A percentile compares a stretch with the other conserved stretches of the same genome.
phyloP scores from a whole-genome alignment of 495 filamentous ascomycete genomes.

The Baudoinia panamericana region DNA sequence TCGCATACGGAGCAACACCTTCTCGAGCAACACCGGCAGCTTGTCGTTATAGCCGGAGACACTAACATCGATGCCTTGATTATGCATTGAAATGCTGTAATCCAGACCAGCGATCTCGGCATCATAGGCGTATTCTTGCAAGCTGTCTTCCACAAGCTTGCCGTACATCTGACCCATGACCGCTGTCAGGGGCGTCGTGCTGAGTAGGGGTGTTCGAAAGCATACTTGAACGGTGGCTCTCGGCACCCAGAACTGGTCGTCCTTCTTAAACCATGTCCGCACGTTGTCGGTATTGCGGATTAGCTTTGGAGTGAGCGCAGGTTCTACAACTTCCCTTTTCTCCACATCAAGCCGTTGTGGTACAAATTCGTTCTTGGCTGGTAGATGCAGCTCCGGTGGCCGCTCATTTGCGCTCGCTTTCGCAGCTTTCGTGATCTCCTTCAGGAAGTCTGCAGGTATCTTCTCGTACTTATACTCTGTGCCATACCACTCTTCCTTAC shows the following conservation, averaged over 20 bases:
- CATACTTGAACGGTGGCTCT: constrained; percentile 76
- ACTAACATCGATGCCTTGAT: constrained; percentile 62
- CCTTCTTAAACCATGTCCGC: constrained; percentile 97
- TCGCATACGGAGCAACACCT: constrained; percentile 75
- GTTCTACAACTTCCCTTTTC: constrained; percentile 71
- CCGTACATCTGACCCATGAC: constrained; percentile 73
- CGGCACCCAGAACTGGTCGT: constrained; percentile 97
- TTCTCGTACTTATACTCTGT: constrained; percentile 82
- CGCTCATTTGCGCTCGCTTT: constrained; percentile 43
- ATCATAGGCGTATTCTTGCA: constrained; percentile 93
- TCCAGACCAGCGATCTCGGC: constrained; percentile 85
- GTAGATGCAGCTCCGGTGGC: constrained; percentile 63
- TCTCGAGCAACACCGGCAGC: constrained; percentile 78
- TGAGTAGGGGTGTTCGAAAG: constrained; percentile 63
- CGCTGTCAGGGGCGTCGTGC: constrained; percentile 59
- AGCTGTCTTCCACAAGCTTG: constrained; percentile 74
- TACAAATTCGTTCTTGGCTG: constrained; percentile 91
- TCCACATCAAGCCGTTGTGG: constrained; percentile 88
- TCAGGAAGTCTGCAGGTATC: constrained; percentile 63
- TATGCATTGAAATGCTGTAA: constrained; percentile 60
- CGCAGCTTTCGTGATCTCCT: constrained; percentile 51
- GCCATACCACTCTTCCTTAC: constrained; percentile 95
- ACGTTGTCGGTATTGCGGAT: constrained; percentile 74
- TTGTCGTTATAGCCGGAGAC: constrained; percentile 94
- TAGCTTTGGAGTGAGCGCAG: constrained; percentile 61